These are phyloP conservation scores for Colletotrichum eremochloae DNA, from an alignment of 2,329 filamentous ascomycete genomes.

Conservation along the genomic window DNA sequence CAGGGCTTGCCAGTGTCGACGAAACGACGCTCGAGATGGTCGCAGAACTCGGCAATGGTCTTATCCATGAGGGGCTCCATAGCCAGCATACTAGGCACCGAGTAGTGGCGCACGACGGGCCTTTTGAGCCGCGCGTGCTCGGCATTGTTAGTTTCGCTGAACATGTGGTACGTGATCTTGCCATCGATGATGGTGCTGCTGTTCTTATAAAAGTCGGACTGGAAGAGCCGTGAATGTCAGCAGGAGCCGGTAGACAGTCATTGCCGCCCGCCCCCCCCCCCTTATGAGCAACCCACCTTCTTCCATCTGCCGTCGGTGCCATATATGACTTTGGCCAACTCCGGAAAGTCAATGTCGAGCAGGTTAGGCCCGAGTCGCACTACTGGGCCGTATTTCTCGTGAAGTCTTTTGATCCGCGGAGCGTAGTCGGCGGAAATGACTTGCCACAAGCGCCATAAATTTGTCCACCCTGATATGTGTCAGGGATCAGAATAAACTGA, in stretches of 20 bases:
- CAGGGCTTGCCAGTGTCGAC: conserved; percentile 42
- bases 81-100: conserved; percentile 46
- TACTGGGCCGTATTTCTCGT: conserved; percentile 49
- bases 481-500: too few species aligned
- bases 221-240: not conserved
- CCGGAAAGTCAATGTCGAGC: conserved; percentile 47
- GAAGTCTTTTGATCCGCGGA: conserved; percentile 45
- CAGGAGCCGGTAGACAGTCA: not conserved
- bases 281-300: conserved; percentile 28
- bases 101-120: conserved; percentile 55
- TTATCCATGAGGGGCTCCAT: conserved; percentile 51
- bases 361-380: conserved; percentile 50
- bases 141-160: conserved; percentile 51
- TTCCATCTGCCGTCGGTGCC: conserved; percentile 46
- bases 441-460: conserved; percentile 47
- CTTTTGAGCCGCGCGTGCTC: conserved; percentile 53
- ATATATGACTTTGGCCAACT: conserved; percentile 49
- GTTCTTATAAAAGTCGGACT: conserved; percentile 55
- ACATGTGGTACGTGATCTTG: conserved; percentile 54
- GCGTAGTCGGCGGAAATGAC: conserved; percentile 44
- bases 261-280: not conserved
- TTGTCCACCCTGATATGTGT: conserved; percentile 44
- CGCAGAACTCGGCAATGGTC: conserved; percentile 49
- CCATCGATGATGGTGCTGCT: conserved; percentile 52
- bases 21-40: conserved; percentile 49